Conservation (phyloP, 2,329 filamentous ascomycete genomes). For the Fusarium continuum region DNA sequence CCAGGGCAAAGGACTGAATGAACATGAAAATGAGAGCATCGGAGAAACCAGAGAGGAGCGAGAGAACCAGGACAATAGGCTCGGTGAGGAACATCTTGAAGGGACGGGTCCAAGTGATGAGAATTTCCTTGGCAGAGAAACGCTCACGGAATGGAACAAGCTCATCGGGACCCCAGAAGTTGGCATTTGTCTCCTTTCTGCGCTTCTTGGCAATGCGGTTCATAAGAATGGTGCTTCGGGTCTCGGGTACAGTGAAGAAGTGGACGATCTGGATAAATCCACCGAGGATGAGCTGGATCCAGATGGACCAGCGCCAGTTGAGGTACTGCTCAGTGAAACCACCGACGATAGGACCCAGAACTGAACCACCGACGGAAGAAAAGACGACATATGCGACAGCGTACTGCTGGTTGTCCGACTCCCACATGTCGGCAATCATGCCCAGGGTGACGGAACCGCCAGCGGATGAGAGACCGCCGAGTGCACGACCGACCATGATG, state of each 20-base stretch:
- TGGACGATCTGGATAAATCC: constrained; percentile 73
- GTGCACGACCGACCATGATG: constrained; percentile 73
- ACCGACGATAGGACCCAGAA: constrained; percentile 80
- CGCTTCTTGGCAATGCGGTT: constrained; percentile 80
- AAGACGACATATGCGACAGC: constrained; percentile 81
- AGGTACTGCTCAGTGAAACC: constrained; percentile 76
- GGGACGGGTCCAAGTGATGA: constrained; percentile 67
- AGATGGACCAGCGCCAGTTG: constrained; percentile 78
- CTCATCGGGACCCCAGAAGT: constrained; percentile 79
- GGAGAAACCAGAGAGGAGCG: constrained; percentile 75
- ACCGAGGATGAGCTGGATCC: constrained; percentile 86
- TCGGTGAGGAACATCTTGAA: constrained; percentile 79
- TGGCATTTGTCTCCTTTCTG: constrained; percentile 66
- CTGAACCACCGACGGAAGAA: constrained; percentile 80
- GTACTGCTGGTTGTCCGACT: constrained; percentile 75
- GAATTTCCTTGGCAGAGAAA: constrained; percentile 66
- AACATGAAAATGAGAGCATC: constrained; percentile 83
- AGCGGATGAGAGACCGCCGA: constrained; percentile 76
- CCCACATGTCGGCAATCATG: constrained; percentile 80
- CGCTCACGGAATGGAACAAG: constrained; percentile 67
- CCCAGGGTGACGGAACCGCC: constrained; percentile 78
- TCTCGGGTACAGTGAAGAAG: constrained; percentile 78
- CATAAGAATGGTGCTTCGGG: constrained; percentile 79
- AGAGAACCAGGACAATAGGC: constrained; percentile 76
- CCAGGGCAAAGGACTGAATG: constrained; percentile 74